Conservation (phyloP, 1,284 basidiomycete genomes). For the Pterulicium gracile region DNA sequence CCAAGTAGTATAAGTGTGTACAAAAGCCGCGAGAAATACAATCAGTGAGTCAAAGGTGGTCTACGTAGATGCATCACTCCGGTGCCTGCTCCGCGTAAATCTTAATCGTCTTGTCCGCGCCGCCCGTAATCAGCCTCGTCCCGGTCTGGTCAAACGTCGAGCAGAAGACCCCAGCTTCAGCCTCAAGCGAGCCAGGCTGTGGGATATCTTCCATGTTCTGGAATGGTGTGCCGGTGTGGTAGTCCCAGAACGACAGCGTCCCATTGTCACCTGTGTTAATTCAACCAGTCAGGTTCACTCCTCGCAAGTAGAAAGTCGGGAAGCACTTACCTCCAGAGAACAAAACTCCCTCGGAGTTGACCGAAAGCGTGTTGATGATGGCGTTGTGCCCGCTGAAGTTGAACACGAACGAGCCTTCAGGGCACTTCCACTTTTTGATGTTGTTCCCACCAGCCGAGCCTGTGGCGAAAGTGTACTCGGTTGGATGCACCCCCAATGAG, state of each 20-base stretch:
- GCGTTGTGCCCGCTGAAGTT: conserved; percentile 96
- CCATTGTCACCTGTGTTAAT: conserved; percentile 73
- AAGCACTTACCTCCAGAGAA: conserved; percentile 81
- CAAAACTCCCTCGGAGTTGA: conserved; percentile 93
- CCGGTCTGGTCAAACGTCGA: conserved; percentile 96
- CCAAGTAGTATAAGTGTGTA: too few relatives aligned
- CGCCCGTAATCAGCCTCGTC: conserved; percentile 89
- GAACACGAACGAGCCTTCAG: conserved; percentile 89
- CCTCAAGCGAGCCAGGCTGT: conserved; percentile 94
- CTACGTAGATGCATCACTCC: not conserved
- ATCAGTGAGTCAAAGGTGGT: not conserved
- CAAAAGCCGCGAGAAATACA: too few relatives aligned
- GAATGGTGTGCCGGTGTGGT: conserved; percentile 89
- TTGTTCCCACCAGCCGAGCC: conserved; percentile 95
- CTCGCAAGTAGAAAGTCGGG: conserved; percentile 10
- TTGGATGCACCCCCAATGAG: conserved; percentile 88
- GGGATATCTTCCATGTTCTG: conserved; percentile 91
- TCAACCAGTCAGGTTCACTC: conserved; percentile 5
- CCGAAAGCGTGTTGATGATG: conserved; percentile 92
- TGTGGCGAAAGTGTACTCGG: conserved; percentile 92
- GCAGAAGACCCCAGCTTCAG: conserved; percentile 92
- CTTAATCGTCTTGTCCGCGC: conserved; percentile 98
- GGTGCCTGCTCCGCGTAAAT: conserved; percentile 22
- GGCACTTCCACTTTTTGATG: conserved; percentile 99
- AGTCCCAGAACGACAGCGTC: conserved; percentile 87